These are phyloP conservation scores for Ochetophila trinervis DNA, from an alignment of 306 rosid species.

Conservation along the genomic window DNA sequence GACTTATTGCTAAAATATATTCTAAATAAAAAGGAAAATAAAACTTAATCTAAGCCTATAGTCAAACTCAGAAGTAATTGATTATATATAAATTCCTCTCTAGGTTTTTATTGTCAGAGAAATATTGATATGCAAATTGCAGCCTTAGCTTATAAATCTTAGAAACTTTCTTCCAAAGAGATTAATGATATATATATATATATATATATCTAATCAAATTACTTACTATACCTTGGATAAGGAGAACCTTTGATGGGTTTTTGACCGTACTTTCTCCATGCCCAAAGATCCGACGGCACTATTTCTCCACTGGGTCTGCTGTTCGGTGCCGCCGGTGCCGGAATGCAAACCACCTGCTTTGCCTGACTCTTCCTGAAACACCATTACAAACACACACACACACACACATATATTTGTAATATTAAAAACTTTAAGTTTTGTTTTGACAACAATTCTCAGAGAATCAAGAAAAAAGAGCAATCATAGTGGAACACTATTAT, in stretches of 20 bases:
- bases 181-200: background rate
- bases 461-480: too few relatives aligned
- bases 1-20: too few relatives aligned
- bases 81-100: too few relatives aligned
- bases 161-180: background rate
- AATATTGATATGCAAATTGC: slow-evolving; percentile 15
- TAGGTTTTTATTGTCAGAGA: too few relatives aligned
- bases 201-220: too few relatives aligned
- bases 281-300: slow-evolving; percentile 98
- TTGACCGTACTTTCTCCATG: slow-evolving; percentile 98
- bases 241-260: slow-evolving; percentile 99
- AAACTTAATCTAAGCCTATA: too few relatives aligned
- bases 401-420: background rate
- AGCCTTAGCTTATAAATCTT: slow-evolving; percentile 1
- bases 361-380: slow-evolving; percentile 67
- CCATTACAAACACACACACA: background rate
- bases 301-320: slow-evolving; percentile 90
- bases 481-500: too few relatives aligned
- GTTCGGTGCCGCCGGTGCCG: slow-evolving; percentile 87
- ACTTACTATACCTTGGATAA: slow-evolving; percentile 64
- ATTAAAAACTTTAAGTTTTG: background rate
- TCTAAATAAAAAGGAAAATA: too few relatives aligned
- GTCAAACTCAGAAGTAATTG: too few relatives aligned
- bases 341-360: slow-evolving; percentile 88
- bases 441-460: too few relatives aligned